Conservation (phyloP, 1,139 yeast genomes). For the Candida sp. region DNA sequence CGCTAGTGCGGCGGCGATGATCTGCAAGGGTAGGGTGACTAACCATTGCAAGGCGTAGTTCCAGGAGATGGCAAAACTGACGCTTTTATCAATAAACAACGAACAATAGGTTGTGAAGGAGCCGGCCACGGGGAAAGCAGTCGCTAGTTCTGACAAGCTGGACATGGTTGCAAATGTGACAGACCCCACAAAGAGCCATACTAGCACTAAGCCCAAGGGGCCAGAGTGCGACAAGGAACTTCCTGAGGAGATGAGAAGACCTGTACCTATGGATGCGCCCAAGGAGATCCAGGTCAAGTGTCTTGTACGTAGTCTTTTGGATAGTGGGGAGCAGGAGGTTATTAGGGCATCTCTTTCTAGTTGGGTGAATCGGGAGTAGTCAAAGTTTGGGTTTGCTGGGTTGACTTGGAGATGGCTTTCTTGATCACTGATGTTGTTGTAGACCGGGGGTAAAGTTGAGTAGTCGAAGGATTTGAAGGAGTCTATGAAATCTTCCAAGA, state of each 20-base stretch:
- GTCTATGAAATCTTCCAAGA: slow-evolving; percentile 30
- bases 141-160: slow-evolving; percentile 41
- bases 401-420: slow-evolving; percentile 9
- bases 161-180: slow-evolving; percentile 38
- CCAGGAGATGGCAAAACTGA: slow-evolving; percentile 48
- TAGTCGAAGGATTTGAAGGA: slow-evolving; percentile 36
- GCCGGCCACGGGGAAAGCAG: slow-evolving; percentile 44
- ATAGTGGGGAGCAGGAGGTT: slow-evolving; percentile 33
- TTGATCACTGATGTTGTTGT: slow-evolving; percentile 4
- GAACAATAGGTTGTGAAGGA: slow-evolving; percentile 44
- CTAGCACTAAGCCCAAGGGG: slow-evolving; percentile 39
- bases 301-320: slow-evolving; percentile 38
- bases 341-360: slow-evolving; percentile 37
- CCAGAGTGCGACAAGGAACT: slow-evolving; percentile 37
- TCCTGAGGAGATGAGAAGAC: slow-evolving; percentile 43
- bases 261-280: slow-evolving; percentile 48
- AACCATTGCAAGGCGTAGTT: slow-evolving; percentile 46
- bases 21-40: slow-evolving; percentile 40
- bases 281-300: slow-evolving; percentile 47
- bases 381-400: slow-evolving; percentile 31
- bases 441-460: slow-evolving; percentile 21
- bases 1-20: slow-evolving; percentile 43
- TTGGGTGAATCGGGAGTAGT: slow-evolving; percentile 29
- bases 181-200: slow-evolving; percentile 34
- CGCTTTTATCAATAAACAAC: slow-evolving; percentile 37